These are phyloP conservation scores for Solanum appendiculatum DNA, from an alignment of 257 asterid species.

Conservation along the genomic window DNA sequence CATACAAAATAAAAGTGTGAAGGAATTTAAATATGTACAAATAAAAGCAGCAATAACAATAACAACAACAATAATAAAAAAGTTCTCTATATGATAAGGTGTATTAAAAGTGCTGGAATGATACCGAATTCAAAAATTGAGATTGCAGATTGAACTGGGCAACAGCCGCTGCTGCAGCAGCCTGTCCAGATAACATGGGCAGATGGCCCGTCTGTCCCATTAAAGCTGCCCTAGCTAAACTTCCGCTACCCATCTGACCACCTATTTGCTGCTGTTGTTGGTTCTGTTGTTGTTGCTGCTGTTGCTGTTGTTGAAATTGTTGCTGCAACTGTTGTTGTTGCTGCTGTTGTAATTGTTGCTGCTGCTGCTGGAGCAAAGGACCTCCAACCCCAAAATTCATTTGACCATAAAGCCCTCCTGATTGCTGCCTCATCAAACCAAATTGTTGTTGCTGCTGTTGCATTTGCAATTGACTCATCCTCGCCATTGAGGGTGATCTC, in stretches of 20 bases:
- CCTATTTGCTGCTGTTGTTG: slow-evolving; percentile 27
- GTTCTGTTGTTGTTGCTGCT: slow-evolving; percentile 27
- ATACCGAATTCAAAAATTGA: slow-evolving; percentile 71
- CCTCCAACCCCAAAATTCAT: slow-evolving; percentile 63
- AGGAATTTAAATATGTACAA: neutral
- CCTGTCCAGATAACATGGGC: slow-evolving; percentile 72
- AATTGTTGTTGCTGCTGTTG: slow-evolving; percentile 32
- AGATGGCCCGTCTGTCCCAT: slow-evolving; percentile 80
- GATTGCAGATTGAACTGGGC: slow-evolving; percentile 71
- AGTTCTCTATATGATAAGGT: neutral
- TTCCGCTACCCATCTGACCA: slow-evolving; percentile 47
- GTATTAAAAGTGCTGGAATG: neutral
- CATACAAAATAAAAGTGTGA: neutral
- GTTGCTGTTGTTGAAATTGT: slow-evolving; percentile 23
- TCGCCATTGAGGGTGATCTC: slow-evolving; percentile 60
- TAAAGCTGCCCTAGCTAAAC: slow-evolving; percentile 52
- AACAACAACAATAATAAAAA: too few relatives aligned
- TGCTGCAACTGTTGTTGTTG: slow-evolving; percentile 26
- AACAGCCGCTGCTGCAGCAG: slow-evolving; percentile 41
- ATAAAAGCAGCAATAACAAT: neutral
- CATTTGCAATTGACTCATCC: slow-evolving; percentile 64
- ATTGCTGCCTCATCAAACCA: slow-evolving; percentile 20
- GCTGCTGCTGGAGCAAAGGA: slow-evolving; percentile 27
- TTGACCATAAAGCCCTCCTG: slow-evolving; percentile 56
- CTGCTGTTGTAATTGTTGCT: slow-evolving; percentile 20